These are phyloP conservation scores for Aquilaria malaccensis DNA, from an alignment of 345 rosid species.

Conservation along the genomic window DNA sequence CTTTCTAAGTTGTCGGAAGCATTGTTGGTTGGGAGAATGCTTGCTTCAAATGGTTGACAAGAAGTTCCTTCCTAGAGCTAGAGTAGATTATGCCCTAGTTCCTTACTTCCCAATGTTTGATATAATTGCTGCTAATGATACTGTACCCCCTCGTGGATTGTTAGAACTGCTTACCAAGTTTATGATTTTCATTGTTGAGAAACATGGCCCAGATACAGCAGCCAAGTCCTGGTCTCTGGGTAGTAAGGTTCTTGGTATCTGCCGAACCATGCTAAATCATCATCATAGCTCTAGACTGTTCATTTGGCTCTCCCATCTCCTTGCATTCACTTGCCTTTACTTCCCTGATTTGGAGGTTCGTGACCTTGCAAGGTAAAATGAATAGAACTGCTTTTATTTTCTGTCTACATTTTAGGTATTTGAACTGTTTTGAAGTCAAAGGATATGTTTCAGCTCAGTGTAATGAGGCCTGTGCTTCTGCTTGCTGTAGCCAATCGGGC, in stretches of 20 bases:
- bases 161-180: constrained; percentile 59
- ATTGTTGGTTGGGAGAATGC: constrained; percentile 72
- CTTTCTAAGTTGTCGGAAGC: constrained; percentile 64
- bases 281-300: constrained; percentile 86
- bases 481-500: too few species aligned
- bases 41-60: constrained; percentile 72
- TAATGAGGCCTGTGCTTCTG: too few species aligned
- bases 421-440: neutral
- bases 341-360: constrained; percentile 96
- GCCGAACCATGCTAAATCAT: constrained; percentile 81
- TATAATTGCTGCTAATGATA: constrained; percentile 62
- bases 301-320: constrained; percentile 72
- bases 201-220: constrained; percentile 58
- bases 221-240: constrained; percentile 84
- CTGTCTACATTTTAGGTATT: neutral
- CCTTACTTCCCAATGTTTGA: constrained; percentile 73
- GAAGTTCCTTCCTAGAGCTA: constrained; percentile 57
- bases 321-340: constrained; percentile 78
- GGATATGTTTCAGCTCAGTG: too few species aligned
- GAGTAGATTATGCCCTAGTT: constrained; percentile 44
- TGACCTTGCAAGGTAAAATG: constrained; percentile 74
- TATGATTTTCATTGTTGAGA: constrained; percentile 55
- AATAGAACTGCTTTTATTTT: constrained; percentile 1
- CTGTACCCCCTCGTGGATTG: constrained; percentile 68
- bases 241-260: constrained; percentile 83